Conservation (phyloP, 257 asterid species). For the Nicotiana noctiflora region DNA sequence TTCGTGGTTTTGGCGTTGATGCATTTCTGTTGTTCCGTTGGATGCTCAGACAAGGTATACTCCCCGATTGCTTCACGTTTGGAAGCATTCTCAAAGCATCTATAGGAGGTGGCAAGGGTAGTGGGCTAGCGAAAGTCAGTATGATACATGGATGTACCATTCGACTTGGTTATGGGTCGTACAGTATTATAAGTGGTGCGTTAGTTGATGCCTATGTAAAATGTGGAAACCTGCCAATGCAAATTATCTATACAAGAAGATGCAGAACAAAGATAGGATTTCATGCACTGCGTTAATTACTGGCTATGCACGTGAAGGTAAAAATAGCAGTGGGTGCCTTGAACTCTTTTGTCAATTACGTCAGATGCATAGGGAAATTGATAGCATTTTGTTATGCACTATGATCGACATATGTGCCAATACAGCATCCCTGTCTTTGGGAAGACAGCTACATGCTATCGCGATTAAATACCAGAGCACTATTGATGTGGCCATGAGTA, state of each 20-base stretch:
- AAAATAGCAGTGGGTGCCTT: slow-evolving; percentile 21
- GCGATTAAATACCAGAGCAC: slow-evolving; percentile 26
- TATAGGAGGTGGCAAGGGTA: slow-evolving; percentile 11
- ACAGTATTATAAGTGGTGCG: slow-evolving; percentile 29
- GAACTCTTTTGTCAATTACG: slow-evolving; percentile 29
- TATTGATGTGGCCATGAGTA: slow-evolving; percentile 28
- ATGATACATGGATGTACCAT: slow-evolving; percentile 33
- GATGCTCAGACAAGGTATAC: slow-evolving; percentile 46
- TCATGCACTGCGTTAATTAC: slow-evolving; percentile 53
- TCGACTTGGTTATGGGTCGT: slow-evolving; percentile 33
- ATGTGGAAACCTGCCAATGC: slow-evolving; percentile 42
- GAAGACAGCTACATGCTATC: slow-evolving; percentile 38
- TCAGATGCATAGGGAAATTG: slow-evolving; percentile 16
- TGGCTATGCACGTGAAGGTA: slow-evolving; percentile 41
- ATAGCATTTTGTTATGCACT: slow-evolving; percentile 35
- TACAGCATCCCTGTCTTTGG: slow-evolving; percentile 30
- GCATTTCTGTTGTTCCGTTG: slow-evolving; percentile 26
- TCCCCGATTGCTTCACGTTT: slow-evolving; percentile 50
- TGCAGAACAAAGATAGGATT: slow-evolving; percentile 36
- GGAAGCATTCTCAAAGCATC: slow-evolving; percentile 46
- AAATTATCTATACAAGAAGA: slow-evolving; percentile 25
- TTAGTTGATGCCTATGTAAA: slow-evolving; percentile 42
- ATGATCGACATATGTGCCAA: slow-evolving; percentile 48
- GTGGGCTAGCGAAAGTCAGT: slow-evolving; percentile 22
- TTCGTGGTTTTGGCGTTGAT: slow-evolving; percentile 23